Evolutionary conservation across 225 moss, liverwort and hornwort species (phyloP).

Genomic region (Ulota crispa): DNA sequence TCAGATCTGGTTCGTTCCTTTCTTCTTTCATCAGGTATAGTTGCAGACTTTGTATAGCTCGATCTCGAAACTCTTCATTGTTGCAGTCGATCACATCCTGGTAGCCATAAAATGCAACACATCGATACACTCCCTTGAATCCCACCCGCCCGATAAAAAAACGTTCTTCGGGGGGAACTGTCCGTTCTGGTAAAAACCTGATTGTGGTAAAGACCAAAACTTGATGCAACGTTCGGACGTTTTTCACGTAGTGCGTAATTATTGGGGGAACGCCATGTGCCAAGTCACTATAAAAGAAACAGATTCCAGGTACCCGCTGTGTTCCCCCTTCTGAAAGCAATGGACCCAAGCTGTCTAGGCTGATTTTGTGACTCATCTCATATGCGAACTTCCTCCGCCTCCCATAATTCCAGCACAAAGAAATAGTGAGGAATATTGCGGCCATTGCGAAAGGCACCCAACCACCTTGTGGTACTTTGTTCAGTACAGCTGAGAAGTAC

Average conservation of each 20-base stretch:
- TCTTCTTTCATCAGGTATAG: conserved; percentile 58
- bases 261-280: conserved; percentile 71
- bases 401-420: conserved; percentile 77
- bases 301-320: conserved; percentile 76
- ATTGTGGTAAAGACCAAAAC: conserved; percentile 75
- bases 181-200: conserved; percentile 58
- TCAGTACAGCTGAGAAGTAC: conserved; percentile 68
- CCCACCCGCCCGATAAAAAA: conserved; percentile 70
- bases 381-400: conserved; percentile 52
- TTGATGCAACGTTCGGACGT: conserved; percentile 73
- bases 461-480: conserved; percentile 80
- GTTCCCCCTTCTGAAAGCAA: conserved; percentile 49
- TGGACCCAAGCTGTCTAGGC: conserved; percentile 40
- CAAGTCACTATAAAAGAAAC: conserved; percentile 78
- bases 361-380: conserved; percentile 57
- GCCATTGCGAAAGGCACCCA: conserved; percentile 83
- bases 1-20: conserved; percentile 37
- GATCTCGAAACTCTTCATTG: conserved; percentile 54
- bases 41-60: conserved; percentile 51
- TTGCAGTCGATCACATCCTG: conserved; percentile 64
- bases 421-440: conserved; percentile 51
- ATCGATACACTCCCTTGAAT: conserved; percentile 73
- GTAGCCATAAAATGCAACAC: conserved; percentile 77
- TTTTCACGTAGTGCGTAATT: conserved; percentile 70
- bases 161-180: conserved; percentile 62